phyloP scores from a whole-genome alignment of 192 early-diverging fungal genomes.

The Linnemannia elongata region DNA sequence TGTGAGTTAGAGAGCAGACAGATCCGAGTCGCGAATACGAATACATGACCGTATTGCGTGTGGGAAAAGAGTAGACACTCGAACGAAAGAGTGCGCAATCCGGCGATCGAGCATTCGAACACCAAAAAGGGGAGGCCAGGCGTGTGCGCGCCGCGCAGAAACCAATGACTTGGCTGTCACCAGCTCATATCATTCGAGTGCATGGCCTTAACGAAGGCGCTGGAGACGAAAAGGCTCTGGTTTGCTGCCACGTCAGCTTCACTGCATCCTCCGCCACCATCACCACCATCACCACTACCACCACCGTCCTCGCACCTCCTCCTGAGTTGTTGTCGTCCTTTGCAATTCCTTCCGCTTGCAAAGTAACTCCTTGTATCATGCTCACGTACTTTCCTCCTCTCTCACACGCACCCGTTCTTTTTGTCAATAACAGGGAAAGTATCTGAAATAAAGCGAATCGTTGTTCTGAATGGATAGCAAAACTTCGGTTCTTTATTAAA shows the following conservation, averaged over 20 bases:
- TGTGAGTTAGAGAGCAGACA: not conserved
- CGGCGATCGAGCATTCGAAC: too few relatives aligned
- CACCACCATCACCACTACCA: not conserved
- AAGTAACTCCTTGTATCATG: not conserved
- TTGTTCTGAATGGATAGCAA: constrained; percentile 1
- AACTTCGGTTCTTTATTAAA: constrained; percentile 9
- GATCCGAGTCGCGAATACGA: not conserved
- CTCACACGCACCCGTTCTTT: not conserved
- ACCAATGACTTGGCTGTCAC: not conserved
- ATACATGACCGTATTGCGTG: not conserved
- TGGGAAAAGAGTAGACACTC: too few relatives aligned
- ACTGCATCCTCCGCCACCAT: not conserved
- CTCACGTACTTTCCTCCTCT: not conserved
- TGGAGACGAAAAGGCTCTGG: not conserved
- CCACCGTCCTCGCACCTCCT: not conserved
- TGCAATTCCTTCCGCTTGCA: not conserved
- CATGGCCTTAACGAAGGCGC: too few relatives aligned
- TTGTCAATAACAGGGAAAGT: not conserved
- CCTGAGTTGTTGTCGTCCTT: not conserved
- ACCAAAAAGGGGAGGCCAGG: too few relatives aligned
- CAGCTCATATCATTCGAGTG: too few relatives aligned
- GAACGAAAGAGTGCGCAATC: too few relatives aligned
- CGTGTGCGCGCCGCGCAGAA: too few relatives aligned
- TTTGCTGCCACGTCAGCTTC: not conserved
- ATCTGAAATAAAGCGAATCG: constrained; percentile 9